phyloP scores from a whole-genome alignment of 345 rosid genomes.

The Euphorbia lathyris region DNA sequence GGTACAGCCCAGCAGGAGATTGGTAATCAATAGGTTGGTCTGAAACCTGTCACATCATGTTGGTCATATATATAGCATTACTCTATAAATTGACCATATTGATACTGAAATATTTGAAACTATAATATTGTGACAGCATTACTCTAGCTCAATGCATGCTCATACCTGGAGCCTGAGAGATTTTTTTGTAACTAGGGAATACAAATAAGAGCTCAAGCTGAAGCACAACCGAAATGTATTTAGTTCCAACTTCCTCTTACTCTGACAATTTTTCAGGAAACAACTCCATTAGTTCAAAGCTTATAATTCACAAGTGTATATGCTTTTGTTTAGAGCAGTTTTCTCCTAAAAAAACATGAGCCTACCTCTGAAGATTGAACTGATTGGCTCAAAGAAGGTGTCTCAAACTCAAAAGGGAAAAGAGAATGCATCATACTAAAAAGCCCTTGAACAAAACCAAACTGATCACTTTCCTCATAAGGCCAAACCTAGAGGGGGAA shows the following conservation, averaged over 20 bases:
- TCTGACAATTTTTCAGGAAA: constrained; percentile 34
- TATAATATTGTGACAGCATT: neutral
- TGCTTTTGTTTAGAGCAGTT: neutral
- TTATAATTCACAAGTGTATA: neutral
- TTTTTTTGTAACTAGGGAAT: constrained; percentile 75
- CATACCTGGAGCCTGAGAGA: constrained; percentile 74
- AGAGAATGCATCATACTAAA: constrained; percentile 68
- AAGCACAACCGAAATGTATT: constrained; percentile 57
- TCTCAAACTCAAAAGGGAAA: constrained; percentile 48
- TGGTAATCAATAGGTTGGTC: constrained; percentile 39
- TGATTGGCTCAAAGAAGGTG: constrained; percentile 28
- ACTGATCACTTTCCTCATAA: constrained; percentile 75
- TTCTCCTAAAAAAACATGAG: constrained; percentile 5
- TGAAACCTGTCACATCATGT: constrained; percentile 45
- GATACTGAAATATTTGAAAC: neutral
- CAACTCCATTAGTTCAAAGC: neutral
- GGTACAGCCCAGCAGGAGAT: constrained; percentile 50
- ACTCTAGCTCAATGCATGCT: constrained; percentile 10
- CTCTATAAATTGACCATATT: neutral
- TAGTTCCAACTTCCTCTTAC: constrained; percentile 58
- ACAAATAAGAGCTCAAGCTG: constrained; percentile 75
- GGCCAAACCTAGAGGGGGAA: constrained; percentile 72
- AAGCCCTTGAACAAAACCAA: constrained; percentile 87
- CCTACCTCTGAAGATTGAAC: constrained; percentile 46
- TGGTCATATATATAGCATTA: constrained; percentile 10